phyloP scores from a whole-genome alignment of 108 stramenopile genomes.

The Schizochytrium sp. region DNA sequence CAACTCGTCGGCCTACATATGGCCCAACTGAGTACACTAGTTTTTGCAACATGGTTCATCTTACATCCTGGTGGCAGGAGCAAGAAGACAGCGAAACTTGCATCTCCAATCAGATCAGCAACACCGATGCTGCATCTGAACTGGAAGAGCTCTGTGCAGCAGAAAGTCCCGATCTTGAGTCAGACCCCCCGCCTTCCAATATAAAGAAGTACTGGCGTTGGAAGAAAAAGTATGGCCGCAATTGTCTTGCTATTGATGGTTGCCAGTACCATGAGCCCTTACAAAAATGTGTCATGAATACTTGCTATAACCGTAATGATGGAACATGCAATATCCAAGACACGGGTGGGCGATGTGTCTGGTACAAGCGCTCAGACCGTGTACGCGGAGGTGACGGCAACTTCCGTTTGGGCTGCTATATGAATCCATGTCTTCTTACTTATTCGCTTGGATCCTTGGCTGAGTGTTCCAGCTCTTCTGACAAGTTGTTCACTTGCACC shows the following conservation, averaged over 20 bases:
- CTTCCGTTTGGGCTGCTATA: not conserved
- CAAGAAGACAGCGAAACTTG: not conserved
- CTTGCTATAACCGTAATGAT: constrained; percentile 1
- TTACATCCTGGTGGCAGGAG: not conserved
- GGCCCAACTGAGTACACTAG: not conserved
- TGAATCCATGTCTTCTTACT: constrained; percentile 22
- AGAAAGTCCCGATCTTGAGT: not conserved
- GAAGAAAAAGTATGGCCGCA: constrained; percentile 46
- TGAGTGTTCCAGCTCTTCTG: not conserved
- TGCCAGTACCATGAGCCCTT: constrained; percentile 14
- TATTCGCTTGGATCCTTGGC: not conserved
- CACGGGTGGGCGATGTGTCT: constrained; percentile 14
- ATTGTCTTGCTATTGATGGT: not conserved
- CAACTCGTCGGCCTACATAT: not conserved
- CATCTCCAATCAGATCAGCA: not conserved
- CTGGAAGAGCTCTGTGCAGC: constrained; percentile 2
- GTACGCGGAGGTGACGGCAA: not conserved
- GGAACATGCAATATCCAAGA: not conserved
- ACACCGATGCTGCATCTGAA: not conserved
- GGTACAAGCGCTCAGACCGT: not conserved
- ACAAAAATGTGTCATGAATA: constrained; percentile 33
- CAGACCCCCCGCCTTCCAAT: not conserved
- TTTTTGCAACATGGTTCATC: constrained; percentile 41
- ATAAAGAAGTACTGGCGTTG: constrained; percentile 15
- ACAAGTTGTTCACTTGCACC: not conserved